Conservation (phyloP, 495 filamentous ascomycete species). For the Penicillium bovifimosum region DNA sequence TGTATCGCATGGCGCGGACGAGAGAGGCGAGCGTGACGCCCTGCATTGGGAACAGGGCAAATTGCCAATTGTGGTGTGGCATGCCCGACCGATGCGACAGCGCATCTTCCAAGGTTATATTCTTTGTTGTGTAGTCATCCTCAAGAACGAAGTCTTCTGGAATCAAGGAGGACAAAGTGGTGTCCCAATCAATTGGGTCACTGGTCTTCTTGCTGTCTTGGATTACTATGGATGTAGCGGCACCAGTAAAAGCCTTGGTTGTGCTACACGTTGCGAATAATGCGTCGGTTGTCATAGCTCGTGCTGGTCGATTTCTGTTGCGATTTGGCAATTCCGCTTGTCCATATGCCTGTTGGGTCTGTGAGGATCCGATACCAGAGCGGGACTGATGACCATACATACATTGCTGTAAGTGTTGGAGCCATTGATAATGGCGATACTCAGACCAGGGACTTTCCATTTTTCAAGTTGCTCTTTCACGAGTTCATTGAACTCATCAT, state of each 20-base stretch:
- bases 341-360: conserved; percentile 45
- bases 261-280: conserved; percentile 44
- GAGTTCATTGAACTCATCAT: conserved; percentile 35
- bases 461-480: conserved; percentile 33
- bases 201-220: conserved; percentile 27
- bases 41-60: not conserved
- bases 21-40: conserved; percentile 10
- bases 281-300: conserved; percentile 38
- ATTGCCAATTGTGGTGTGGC: conserved; percentile 27
- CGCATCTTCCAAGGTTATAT: conserved; percentile 46
- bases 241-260: conserved; percentile 53
- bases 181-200: conserved; percentile 41
- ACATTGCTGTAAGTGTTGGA: conserved; percentile 42
- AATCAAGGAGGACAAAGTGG: conserved; percentile 45
- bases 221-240: conserved; percentile 43
- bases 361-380: conserved; percentile 7
- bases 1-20: conserved; percentile 32
- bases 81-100: conserved; percentile 48
- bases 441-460: conserved; percentile 48
- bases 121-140: conserved; percentile 35
- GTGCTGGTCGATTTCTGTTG: not conserved
- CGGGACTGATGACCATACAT: conserved; percentile 25
- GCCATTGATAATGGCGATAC: conserved; percentile 45
- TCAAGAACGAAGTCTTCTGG: conserved; percentile 49
- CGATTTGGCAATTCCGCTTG: conserved; percentile 32